These are phyloP conservation scores for Tuber aestivum DNA, from an alignment of 495 filamentous ascomycete genomes.

Conservation along the genomic window DNA sequence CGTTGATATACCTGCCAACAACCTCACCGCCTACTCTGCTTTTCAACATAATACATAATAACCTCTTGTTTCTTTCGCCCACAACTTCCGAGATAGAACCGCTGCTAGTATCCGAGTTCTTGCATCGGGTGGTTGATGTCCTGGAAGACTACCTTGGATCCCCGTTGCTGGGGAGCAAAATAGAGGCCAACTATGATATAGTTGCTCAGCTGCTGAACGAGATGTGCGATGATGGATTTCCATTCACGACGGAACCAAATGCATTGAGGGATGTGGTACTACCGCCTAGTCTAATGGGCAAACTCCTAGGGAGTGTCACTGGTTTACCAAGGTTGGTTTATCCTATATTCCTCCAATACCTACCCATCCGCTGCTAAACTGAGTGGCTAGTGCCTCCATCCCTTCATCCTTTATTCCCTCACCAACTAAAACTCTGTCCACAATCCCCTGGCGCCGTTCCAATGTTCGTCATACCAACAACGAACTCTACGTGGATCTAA, in stretches of 20 bases:
- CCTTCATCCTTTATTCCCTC: slow-evolving; percentile 40
- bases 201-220: slow-evolving; percentile 88
- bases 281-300: slow-evolving; percentile 81
- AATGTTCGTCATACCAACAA: slow-evolving; percentile 95
- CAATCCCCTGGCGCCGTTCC: slow-evolving; percentile 80
- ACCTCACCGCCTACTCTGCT: slow-evolving; percentile 83
- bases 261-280: slow-evolving; percentile 86
- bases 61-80: slow-evolving; percentile 79
- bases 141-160: slow-evolving; percentile 91
- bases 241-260: slow-evolving; percentile 89
- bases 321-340: slow-evolving; percentile 53
- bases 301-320: slow-evolving; percentile 77
- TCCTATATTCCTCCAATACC: neutral
- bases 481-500: slow-evolving; percentile 92
- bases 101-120: slow-evolving; percentile 89
- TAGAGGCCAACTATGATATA: slow-evolving; percentile 87
- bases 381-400: slow-evolving; percentile 42
- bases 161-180: slow-evolving; percentile 76
- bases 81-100: slow-evolving; percentile 79
- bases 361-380: slow-evolving; percentile 13
- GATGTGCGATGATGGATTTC: slow-evolving; percentile 91
- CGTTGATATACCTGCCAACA: slow-evolving; percentile 76
- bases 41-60: slow-evolving; percentile 79
- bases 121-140: slow-evolving; percentile 87
- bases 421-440: slow-evolving; percentile 48